phyloP scores from a whole-genome alignment of 2,329 filamentous ascomycete genomes.

The Teratosphaeria viscida region DNA sequence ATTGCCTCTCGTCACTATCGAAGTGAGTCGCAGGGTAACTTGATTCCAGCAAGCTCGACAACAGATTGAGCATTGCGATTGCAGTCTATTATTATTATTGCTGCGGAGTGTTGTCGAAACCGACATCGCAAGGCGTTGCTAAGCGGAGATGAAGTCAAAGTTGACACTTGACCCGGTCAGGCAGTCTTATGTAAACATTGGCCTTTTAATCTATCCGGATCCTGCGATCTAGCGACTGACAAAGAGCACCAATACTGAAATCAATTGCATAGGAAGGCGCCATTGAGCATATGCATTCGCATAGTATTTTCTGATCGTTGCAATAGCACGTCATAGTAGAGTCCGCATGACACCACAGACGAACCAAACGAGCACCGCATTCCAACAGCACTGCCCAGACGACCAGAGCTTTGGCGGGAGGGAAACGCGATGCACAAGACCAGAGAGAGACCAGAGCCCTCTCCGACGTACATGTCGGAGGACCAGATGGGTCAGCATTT shows the following conservation, averaged over 20 bases:
- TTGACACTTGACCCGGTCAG: neutral
- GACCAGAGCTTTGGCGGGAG: neutral
- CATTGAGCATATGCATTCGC: neutral
- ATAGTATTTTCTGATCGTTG: neutral
- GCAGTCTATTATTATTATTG: neutral
- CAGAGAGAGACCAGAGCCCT: constrained; percentile 14
- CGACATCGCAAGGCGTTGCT: neutral
- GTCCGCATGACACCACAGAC: neutral
- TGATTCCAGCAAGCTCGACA: no score
- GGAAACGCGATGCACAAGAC: constrained; percentile 3
- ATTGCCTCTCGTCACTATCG: no score
- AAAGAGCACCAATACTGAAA: neutral
- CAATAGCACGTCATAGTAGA: neutral
- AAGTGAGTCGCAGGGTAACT: no score
- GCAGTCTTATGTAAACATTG: neutral
- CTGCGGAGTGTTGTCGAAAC: neutral
- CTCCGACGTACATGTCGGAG: constrained; percentile 20
- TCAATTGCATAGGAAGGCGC: neutral
- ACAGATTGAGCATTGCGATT: no score
- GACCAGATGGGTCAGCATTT: constrained; percentile 22
- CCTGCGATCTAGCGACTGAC: neutral
- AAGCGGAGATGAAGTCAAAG: neutral
- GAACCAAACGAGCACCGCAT: neutral
- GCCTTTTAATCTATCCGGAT: neutral
- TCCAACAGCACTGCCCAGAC: neutral